phyloP scores from a whole-genome alignment of 2,329 filamentous ascomycete genomes.

The Ophiostoma ips region DNA sequence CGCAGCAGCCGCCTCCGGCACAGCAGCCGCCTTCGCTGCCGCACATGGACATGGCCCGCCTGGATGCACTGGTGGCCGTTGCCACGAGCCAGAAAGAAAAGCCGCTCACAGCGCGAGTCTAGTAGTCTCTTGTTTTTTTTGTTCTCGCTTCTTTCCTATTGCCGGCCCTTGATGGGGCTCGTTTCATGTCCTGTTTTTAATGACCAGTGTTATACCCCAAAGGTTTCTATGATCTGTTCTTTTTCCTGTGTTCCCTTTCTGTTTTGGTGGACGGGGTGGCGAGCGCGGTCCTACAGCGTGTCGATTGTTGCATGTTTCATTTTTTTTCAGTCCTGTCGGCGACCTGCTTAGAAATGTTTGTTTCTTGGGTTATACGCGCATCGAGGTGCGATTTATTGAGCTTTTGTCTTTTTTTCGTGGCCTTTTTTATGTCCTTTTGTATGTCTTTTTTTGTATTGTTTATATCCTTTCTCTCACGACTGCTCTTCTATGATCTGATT shows the following conservation, averaged over 20 bases:
- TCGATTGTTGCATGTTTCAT: too few relatives aligned
- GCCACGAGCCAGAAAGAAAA: constrained; percentile 12
- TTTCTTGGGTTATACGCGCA: not conserved
- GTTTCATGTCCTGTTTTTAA: not conserved
- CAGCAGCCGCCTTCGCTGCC: constrained; percentile 1
- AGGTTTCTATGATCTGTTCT: not conserved
- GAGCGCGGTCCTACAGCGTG: not conserved
- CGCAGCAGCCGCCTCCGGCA: not conserved
- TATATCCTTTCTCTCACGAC: not conserved
- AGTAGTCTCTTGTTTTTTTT: not conserved
- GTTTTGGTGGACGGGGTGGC: not conserved
- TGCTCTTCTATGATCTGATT: constrained; percentile 4
- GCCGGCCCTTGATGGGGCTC: too few relatives aligned
- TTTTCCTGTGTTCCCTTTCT: not conserved
- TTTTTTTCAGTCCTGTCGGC: too few relatives aligned
- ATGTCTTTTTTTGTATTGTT: not conserved
- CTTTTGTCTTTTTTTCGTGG: not conserved
- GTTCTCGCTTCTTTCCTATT: constrained; percentile 9
- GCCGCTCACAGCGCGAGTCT: not conserved
- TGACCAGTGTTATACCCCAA: constrained; percentile 1
- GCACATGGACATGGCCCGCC: constrained; percentile 5
- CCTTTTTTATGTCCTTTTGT: not conserved
- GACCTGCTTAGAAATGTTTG: too few relatives aligned
- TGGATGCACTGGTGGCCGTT: constrained; percentile 14
- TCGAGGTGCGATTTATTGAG: not conserved